Percentiles rank a stretch among this genome's conserved stretches.
Conservation (phyloP, 306 rosid genomes). For the Bauhinia variegata region DNA sequence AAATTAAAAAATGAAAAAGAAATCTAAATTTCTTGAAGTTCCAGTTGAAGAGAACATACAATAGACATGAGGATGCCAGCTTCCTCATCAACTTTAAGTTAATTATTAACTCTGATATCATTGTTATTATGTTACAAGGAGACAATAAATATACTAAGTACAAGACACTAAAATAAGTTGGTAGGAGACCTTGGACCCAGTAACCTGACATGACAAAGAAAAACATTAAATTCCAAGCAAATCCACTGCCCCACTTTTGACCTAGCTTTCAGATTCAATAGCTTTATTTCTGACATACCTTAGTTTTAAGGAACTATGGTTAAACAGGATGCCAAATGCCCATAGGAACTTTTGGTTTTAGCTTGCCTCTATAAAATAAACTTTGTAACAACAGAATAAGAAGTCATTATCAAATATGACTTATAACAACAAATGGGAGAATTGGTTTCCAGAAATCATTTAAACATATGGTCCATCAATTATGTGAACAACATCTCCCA, state of each 20-base stretch:
- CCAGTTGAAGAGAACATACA: background rate
- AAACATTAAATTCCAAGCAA: background rate
- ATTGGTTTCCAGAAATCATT: background rate
- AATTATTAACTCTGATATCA: too few species aligned
- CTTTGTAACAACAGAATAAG: background rate
- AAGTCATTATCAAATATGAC: background rate
- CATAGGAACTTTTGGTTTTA: background rate
- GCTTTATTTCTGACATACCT: background rate
- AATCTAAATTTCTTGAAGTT: background rate
- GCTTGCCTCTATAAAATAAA: too few species aligned
- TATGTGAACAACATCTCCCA: conserved; percentile 4
- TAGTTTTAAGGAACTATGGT: too few species aligned
- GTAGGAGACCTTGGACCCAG: too few species aligned
- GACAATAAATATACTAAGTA: too few species aligned
- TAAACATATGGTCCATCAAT: conserved; percentile 12
- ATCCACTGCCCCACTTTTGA: conserved; percentile 4
- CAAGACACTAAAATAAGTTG: too few species aligned
- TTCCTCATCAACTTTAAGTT: background rate
- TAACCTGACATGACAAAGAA: too few species aligned
- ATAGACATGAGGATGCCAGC: background rate
- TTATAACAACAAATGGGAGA: background rate
- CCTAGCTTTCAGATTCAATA: background rate
- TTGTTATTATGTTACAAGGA: too few species aligned
- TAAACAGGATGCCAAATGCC: background rate
- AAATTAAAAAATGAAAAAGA: background rate